Evolutionary conservation across 2,329 filamentous ascomycete genomes (phyloP).

Genomic region (Epichloe sylvatica): DNA sequence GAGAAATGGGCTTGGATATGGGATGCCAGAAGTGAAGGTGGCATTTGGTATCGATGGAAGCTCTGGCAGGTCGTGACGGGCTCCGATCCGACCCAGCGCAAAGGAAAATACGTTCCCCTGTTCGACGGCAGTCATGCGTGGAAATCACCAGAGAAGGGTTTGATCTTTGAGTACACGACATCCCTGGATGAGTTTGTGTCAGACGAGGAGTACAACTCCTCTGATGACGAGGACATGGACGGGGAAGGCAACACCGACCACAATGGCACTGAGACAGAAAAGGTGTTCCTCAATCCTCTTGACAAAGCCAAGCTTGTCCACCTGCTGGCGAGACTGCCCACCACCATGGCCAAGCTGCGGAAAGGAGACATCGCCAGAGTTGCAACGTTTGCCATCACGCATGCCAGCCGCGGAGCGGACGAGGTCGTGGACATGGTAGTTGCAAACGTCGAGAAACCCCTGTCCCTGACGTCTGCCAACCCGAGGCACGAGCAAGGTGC

Average conservation of each 20-base stretch:
- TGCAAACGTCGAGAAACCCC: slow-evolving; percentile 64
- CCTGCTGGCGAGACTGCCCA: slow-evolving; percentile 70
- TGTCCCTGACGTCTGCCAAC: slow-evolving; percentile 59
- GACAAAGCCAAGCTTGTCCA: slow-evolving; percentile 75
- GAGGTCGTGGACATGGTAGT: slow-evolving; percentile 87
- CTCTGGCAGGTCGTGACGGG: slow-evolving; percentile 77
- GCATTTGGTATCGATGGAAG: slow-evolving; percentile 85
- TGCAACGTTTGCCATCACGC: slow-evolving; percentile 76
- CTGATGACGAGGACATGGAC: slow-evolving; percentile 64
- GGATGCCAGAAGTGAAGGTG: slow-evolving; percentile 65
- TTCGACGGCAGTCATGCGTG: slow-evolving; percentile 70
- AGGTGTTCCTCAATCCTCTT: slow-evolving; percentile 63
- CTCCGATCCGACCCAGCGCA: slow-evolving; percentile 29
- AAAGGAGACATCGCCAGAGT: slow-evolving; percentile 78
- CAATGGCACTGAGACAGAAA: slow-evolving; percentile 32
- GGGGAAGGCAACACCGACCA: slow-evolving; percentile 41
- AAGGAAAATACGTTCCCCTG: slow-evolving; percentile 45
- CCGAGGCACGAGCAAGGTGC: slow-evolving; percentile 32
- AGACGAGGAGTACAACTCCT: slow-evolving; percentile 75
- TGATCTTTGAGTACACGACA: slow-evolving; percentile 73
- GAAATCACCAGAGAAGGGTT: slow-evolving; percentile 53
- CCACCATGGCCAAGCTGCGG: slow-evolving; percentile 56
- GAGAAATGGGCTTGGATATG: slow-evolving; percentile 93
- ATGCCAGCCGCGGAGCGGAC: slow-evolving; percentile 71
- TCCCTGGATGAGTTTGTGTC: slow-evolving; percentile 65